Conservation (phyloP, 2,329 filamentous ascomycete genomes). For the Huntiella moniliformis region DNA sequence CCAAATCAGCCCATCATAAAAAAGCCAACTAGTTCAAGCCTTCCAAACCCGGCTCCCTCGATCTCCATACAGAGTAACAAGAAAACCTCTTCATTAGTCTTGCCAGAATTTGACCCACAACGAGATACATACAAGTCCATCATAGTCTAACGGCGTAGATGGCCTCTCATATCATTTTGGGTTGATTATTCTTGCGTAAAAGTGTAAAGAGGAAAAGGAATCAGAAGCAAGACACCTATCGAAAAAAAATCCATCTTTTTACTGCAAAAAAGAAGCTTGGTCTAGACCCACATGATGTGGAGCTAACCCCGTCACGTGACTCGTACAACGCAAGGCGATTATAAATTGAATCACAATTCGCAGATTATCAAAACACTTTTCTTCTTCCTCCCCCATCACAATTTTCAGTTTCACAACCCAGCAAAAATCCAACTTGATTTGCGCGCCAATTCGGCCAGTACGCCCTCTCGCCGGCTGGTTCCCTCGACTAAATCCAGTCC, state of each 20-base stretch:
- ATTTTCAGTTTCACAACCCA: too few species aligned
- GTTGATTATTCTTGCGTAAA: slow-evolving; percentile 43
- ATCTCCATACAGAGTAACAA: too few species aligned
- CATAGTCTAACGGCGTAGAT: too few species aligned
- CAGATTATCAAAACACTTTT: neutral
- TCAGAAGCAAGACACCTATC: slow-evolving; percentile 13
- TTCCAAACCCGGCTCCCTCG: too few species aligned
- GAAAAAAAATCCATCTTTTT: neutral
- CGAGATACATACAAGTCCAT: slow-evolving; percentile 16
- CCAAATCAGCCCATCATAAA: too few species aligned
- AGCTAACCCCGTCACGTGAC: neutral
- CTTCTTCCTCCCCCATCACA: neutral
- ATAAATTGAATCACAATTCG: neutral
- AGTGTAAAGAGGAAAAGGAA: slow-evolving; percentile 24
- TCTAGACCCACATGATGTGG: too few species aligned
- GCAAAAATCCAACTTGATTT: too few species aligned
- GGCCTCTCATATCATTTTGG: slow-evolving; percentile 23
- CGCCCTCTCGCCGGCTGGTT: too few species aligned
- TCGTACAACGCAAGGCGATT: neutral
- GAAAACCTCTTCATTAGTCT: slow-evolving; percentile 22
- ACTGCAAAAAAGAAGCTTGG: too few species aligned
- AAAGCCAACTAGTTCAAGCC: too few species aligned
- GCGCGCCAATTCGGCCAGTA: too few species aligned
- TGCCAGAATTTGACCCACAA: slow-evolving; percentile 41
- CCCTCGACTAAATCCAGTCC: too few species aligned